Percentiles rank a stretch among this genome's conserved stretches.
Evolutionary conservation across 495 filamentous ascomycete genomes (phyloP).

Genomic region (Aspergillus nanangensis): DNA sequence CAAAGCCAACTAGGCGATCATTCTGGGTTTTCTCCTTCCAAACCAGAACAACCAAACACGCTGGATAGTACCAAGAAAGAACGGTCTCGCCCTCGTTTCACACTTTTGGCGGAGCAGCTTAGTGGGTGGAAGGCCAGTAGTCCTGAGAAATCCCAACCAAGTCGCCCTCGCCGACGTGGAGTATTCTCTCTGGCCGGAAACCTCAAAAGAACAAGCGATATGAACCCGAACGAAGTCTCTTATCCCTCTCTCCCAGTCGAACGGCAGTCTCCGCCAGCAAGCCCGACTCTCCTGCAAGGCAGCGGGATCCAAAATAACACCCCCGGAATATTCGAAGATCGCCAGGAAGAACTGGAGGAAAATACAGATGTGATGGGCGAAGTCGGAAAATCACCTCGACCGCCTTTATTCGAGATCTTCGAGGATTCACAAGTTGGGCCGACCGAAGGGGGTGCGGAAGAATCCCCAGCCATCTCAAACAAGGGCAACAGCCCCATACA

Average conservation of each 20-base stretch:
- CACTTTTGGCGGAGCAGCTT: slow-evolving; percentile 56
- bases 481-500: not conserved
- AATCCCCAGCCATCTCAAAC: slow-evolving; percentile 12
- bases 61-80: too few species aligned
- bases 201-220: slow-evolving; percentile 4
- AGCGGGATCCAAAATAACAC: not conserved
- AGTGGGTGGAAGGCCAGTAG: slow-evolving; percentile 54
- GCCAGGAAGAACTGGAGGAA: not conserved
- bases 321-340: not conserved
- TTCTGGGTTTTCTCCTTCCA: too few species aligned
- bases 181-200: slow-evolving; percentile 44
- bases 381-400: slow-evolving; percentile 1
- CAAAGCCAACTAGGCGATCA: not conserved
- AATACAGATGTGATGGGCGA: not conserved
- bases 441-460: not conserved
- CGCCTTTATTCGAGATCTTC: slow-evolving; percentile 12
- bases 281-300: not conserved
- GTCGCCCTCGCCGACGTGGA: slow-evolving; percentile 29
- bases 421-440: slow-evolving; percentile 4
- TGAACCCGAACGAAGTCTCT: slow-evolving; percentile 7
- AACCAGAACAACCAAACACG: too few species aligned
- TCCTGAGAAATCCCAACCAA: slow-evolving; percentile 37
- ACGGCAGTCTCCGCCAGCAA: too few species aligned
- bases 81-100: slow-evolving; percentile 46
- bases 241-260: slow-evolving; percentile 29